Base-by-base conservation (phyloP, 179 eudicot species). In the Beta lomatogona region DNA sequence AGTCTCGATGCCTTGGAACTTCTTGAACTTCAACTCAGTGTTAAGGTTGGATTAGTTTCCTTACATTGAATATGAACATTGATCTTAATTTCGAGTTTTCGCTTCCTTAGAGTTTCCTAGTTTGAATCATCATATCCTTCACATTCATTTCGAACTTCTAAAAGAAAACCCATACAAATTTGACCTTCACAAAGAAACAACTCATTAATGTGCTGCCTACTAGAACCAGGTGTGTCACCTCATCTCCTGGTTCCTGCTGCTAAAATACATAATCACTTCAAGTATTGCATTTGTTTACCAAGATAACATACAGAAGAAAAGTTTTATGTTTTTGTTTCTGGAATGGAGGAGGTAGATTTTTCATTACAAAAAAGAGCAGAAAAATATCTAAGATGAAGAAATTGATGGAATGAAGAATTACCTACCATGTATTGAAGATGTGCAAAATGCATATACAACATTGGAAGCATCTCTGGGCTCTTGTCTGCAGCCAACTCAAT, bases 381-480 rank as follows among this genome's bases (percentile, higher is more conserved):
- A 64, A 64, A 21, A 13, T 64, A 25, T 21, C 22, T 15, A 58
- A n/a, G 19, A 31, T 52, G 31, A 54, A 7, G 41, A n/a, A 68
- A 11, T n/a, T n/a, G 60, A 21, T 31, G 45, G 45, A 58, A 72
- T 21, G 66, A 85, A 82, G 58, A 82, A 83, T 52, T 75, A 63
- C 90, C 71, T 88, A 94, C 98, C 93, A 73, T 71, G 79, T 85
- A 90, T 68, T 89, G 90, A 67, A 92, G 90, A 73, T 86, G 93
- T 50, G 92, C 90, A 80, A 83, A 93, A 72, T 91, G 93, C 76
- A 87, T 73, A 83, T 88, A 95, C 79, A 95, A 85, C 67, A 67
- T 75, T 14, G 98, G 89, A 78, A 92, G 89, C 61, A 81, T 75
- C 61, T 86, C 88, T 79, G 88, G 82, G 65, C 83, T 87, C 85